phyloP scores from a whole-genome alignment of 805 yeast species.

The Schwanniomyces pseudopolymorphus region DNA sequence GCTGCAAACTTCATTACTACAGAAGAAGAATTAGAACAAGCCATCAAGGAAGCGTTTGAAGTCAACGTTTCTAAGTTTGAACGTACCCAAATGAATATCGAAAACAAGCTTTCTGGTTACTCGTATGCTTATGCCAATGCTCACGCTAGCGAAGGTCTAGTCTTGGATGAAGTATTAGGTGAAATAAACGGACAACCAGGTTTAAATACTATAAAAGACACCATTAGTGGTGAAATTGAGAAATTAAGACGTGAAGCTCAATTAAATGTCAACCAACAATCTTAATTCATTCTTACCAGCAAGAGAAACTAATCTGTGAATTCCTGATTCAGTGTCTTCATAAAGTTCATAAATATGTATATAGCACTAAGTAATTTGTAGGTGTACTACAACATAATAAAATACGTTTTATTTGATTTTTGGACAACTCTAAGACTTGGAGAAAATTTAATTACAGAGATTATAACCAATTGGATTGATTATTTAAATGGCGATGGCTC shows the following conservation, averaged over 20 bases:
- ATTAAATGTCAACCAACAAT: constrained; percentile 23
- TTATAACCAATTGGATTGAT: too few relatives aligned
- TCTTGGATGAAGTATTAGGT: constrained; percentile 38
- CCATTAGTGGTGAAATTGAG: constrained; percentile 40
- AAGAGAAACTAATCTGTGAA: not conserved
- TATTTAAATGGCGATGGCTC: too few relatives aligned
- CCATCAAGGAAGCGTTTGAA: constrained; percentile 59
- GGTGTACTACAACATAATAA: not conserved
- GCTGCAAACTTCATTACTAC: constrained; percentile 69
- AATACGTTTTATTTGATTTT: too few relatives aligned
- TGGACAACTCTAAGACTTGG: too few relatives aligned
- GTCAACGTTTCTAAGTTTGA: constrained; percentile 35
- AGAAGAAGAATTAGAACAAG: constrained; percentile 60
- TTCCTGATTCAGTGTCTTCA: not conserved
- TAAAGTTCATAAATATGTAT: constrained; percentile 1
- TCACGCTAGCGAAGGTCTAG: constrained; percentile 30
- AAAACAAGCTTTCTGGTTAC: constrained; percentile 34
- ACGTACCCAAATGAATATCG: constrained; percentile 29
- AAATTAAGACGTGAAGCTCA: constrained; percentile 37
- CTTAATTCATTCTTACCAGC: not conserved
- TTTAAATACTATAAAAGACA: constrained; percentile 34
- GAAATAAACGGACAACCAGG: constrained; percentile 44
- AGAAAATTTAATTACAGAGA: too few relatives aligned
- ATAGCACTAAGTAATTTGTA: not conserved
- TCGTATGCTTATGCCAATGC: constrained; percentile 27